phyloP scores from a whole-genome alignment of 495 filamentous ascomycete species.

The Articulospora tetracladia region DNA sequence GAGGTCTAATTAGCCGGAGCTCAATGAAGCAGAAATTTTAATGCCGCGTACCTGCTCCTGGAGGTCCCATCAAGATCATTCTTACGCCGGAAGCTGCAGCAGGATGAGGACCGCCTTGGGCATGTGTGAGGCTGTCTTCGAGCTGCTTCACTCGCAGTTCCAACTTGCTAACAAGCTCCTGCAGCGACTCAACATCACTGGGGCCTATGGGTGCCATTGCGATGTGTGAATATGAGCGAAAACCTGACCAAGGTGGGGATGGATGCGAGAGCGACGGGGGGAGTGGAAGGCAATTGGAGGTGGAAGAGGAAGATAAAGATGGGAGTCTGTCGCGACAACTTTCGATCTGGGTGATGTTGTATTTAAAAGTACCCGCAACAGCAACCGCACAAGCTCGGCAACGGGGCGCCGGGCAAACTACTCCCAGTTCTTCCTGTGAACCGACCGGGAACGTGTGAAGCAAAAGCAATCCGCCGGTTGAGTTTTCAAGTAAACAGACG shows the following conservation, averaged over 20 bases:
- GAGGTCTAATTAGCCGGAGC: constrained; percentile 28
- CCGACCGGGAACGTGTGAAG: neutral
- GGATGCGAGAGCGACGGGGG: neutral
- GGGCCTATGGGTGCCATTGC: constrained; percentile 85
- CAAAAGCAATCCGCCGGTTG: neutral
- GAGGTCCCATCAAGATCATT: constrained; percentile 97
- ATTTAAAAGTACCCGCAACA: constrained; percentile 2
- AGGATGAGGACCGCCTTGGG: constrained; percentile 42
- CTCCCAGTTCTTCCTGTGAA: constrained; percentile 6
- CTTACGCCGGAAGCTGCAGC: constrained; percentile 54
- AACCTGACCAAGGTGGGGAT: constrained; percentile 26
- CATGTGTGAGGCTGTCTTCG: constrained; percentile 59
- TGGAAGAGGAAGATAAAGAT: constrained; percentile 3
- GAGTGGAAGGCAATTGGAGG: neutral
- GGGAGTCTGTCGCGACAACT: constrained; percentile 13
- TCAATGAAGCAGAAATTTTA: constrained; percentile 1
- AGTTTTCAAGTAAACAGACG: neutral
- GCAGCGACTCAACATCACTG: constrained; percentile 67
- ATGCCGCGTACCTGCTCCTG: constrained; percentile 78
- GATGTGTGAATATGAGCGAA: neutral
- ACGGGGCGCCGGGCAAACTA: neutral
- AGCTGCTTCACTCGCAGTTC: constrained; percentile 78
- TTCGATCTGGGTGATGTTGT: constrained; percentile 10
- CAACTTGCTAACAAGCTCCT: constrained; percentile 75
- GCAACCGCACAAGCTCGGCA: constrained; percentile 15